Evolutionary conservation across 2,329 filamentous ascomycete species (phyloP).

Genomic region (Septoria petroselini): DNA sequence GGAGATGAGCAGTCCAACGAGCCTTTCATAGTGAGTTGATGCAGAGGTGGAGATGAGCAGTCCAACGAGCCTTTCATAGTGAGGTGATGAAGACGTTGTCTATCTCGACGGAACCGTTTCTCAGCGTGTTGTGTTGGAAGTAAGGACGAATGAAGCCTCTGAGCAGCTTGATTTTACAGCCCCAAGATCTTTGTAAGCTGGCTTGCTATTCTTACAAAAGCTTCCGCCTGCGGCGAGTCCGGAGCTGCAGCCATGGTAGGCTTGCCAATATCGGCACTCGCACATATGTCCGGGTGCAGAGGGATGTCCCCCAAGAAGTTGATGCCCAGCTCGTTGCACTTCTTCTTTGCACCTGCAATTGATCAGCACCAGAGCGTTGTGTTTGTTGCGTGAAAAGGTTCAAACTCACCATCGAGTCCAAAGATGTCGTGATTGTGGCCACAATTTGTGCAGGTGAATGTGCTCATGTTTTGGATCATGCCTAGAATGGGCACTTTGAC

Average conservation of each 20-base stretch:
- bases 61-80: too few relatives aligned
- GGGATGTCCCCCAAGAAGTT: slow-evolving; percentile 86
- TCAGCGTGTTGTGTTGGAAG: too few relatives aligned
- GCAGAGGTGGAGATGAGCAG: neutral
- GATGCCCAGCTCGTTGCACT: slow-evolving; percentile 70
- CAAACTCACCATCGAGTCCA: slow-evolving; percentile 35
- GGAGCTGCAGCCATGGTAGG: slow-evolving; percentile 89
- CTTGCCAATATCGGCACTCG: slow-evolving; percentile 80
- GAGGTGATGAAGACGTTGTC: too few relatives aligned
- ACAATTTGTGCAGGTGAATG: slow-evolving; percentile 71
- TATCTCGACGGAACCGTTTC: too few relatives aligned
- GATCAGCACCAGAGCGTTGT: slow-evolving; percentile 9
- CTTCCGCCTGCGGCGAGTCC: slow-evolving; percentile 64
- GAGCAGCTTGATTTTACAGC: neutral
- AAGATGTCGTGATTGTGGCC: slow-evolving; percentile 39
- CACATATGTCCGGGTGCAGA: slow-evolving; percentile 79
- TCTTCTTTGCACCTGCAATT: slow-evolving; percentile 57
- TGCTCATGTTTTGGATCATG: slow-evolving; percentile 87
- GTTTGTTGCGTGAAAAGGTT: neutral
- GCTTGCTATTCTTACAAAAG: slow-evolving; percentile 56
- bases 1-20: too few relatives aligned
- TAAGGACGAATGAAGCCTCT: neutral
- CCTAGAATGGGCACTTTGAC: slow-evolving; percentile 78
- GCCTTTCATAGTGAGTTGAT: too few relatives aligned
- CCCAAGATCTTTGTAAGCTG: slow-evolving; percentile 18